Evolutionary conservation across 129 eudicot genomes (phyloP).

Genomic region (Deinandra increscens): DNA sequence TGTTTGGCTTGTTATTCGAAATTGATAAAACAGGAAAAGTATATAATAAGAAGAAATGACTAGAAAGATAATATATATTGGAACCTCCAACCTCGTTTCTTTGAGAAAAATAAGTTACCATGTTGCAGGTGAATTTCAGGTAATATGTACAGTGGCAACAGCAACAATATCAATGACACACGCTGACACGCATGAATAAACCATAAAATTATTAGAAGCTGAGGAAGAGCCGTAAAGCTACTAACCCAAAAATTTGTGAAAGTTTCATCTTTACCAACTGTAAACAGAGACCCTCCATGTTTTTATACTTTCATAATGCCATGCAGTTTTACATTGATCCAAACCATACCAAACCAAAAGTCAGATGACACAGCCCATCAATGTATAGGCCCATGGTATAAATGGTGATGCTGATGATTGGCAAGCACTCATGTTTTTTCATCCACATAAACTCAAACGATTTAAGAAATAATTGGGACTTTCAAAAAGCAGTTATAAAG

Average conservation of each 20-base stretch:
- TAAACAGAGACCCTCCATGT: background rate
- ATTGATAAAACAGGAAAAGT: background rate
- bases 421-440: background rate
- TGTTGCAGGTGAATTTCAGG: background rate
- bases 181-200: too few species aligned
- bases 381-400: background rate
- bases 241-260: background rate
- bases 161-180: background rate
- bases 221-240: background rate
- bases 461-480: background rate
- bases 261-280: background rate
- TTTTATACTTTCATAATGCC: background rate
- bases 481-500: too few species aligned
- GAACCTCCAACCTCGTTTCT: background rate
- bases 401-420: background rate
- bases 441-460: background rate
- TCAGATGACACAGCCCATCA: background rate
- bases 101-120: background rate
- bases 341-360: background rate
- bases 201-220: background rate
- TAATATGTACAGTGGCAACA: background rate
- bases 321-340: background rate
- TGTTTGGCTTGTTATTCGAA: background rate
- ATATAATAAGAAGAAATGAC: background rate
- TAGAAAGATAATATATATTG: background rate